These are phyloP conservation scores for Eimeria acervulina DNA, from an alignment of 169 alveolate species.

Conservation along the genomic window DNA sequence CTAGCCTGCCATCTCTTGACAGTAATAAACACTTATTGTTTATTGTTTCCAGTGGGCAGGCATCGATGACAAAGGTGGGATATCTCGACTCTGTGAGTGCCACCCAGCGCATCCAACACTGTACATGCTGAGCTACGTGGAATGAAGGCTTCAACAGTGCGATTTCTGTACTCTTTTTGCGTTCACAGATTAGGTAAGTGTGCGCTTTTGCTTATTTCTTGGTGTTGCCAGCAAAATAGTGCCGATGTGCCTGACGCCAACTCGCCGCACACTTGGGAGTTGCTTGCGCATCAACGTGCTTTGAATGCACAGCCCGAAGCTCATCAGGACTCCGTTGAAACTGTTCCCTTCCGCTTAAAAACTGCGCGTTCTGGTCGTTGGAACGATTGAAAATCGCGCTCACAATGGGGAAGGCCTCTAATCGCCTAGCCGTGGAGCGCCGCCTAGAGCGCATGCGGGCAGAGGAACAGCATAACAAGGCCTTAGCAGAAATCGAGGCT, in stretches of 20 bases:
- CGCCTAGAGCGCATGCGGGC: slow-evolving; percentile 56
- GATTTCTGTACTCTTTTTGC: background rate
- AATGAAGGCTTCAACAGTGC: background rate
- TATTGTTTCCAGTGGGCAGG: background rate
- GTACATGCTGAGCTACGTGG: background rate
- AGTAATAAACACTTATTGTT: background rate
- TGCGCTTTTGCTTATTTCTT: background rate
- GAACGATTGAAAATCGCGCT: background rate
- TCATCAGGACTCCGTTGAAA: background rate
- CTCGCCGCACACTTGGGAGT: background rate
- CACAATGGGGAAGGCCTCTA: slow-evolving; percentile 67
- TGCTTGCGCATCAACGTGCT: background rate
- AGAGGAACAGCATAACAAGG: slow-evolving; percentile 42
- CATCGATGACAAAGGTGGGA: background rate
- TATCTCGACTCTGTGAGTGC: background rate
- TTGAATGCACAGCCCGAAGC: background rate
- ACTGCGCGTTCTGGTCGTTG: background rate
- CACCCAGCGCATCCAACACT: background rate
- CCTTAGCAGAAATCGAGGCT: slow-evolving; percentile 24
- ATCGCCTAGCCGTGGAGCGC: slow-evolving; percentile 68
- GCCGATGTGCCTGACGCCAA: background rate
- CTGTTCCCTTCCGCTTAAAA: background rate
- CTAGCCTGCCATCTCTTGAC: background rate
- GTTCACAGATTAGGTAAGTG: background rate
- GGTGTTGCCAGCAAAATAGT: background rate